Conservation (phyloP, 257 asterid genomes). For the Jacaranda mimosifolia region DNA sequence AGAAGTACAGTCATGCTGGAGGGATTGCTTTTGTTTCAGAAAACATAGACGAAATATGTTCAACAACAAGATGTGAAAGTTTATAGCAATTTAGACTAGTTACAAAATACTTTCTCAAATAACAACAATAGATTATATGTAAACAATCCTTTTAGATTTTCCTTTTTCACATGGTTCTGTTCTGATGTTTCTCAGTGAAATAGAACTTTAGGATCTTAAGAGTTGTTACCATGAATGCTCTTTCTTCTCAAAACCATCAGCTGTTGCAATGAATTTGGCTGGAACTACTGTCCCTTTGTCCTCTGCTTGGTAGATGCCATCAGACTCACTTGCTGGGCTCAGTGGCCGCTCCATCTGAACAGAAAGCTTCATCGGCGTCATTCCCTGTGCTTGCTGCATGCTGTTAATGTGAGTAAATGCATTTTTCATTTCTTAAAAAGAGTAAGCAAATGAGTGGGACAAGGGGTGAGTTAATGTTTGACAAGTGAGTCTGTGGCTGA, state of each 20-base stretch:
- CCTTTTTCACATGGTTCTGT: neutral
- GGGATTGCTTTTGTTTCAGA: neutral
- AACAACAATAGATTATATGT: neutral
- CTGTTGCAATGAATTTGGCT: slow-evolving; percentile 36
- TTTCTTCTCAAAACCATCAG: slow-evolving; percentile 68
- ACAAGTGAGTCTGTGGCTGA: slow-evolving; percentile 60
- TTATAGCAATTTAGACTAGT: neutral
- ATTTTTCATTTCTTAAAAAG: slow-evolving; percentile 13
- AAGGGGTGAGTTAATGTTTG: slow-evolving; percentile 37
- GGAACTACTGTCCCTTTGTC: slow-evolving; percentile 53
- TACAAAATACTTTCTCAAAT: neutral
- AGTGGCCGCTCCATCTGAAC: slow-evolving; percentile 41
- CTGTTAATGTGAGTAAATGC: slow-evolving; percentile 12
- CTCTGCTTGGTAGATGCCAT: slow-evolving; percentile 35
- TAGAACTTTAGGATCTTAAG: neutral
- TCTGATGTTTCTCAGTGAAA: neutral
- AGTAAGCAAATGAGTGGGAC: slow-evolving; percentile 39
- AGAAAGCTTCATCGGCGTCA: slow-evolving; percentile 41
- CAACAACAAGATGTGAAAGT: neutral
- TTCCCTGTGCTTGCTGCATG: slow-evolving; percentile 33
- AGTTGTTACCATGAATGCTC: slow-evolving; percentile 75
- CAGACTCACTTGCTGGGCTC: slow-evolving; percentile 41
- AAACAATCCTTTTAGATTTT: neutral
- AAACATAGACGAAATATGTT: neutral
- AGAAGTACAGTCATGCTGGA: slow-evolving; percentile 37